Evolutionary conservation across 1,284 basidiomycete species (phyloP), one percentile per base, ranked within the genome.

Genomic region (Moniliella sp.): DNA sequence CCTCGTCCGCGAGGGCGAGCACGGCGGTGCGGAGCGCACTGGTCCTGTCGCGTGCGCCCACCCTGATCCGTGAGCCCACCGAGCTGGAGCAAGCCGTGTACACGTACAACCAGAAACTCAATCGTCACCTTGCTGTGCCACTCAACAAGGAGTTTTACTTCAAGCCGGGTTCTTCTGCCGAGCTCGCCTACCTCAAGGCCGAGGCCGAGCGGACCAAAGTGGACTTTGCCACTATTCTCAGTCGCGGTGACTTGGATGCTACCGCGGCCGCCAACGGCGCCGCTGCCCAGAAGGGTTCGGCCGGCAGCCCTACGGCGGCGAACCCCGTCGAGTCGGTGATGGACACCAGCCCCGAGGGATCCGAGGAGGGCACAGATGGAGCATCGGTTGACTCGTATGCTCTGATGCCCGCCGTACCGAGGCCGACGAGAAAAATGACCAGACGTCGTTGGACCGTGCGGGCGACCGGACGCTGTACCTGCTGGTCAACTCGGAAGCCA

Each of bases 141-240:
- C 76, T 83, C 61, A 76, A 81, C 11, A 70, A 73, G 35, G 75
- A 82, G 27, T 88, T 91, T 62, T 94, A 91, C 67, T 94, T 93
- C 69, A 86, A 86, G 62, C 74, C 76, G 37, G 86, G 84, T 1
- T 81, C 81, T 0, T 68, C 82, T 2, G 71, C 88, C 18, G 76
- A 86, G 57, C 74, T 74, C 26, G 71, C 76, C 30, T 93, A 84
- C 58, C 69, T 76, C 44, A 62, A 62, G 25, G 58, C 61, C 32
- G 70, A 74, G 48, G 36, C 48, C 5, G 39, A 47, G 15, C 32
- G 45, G 25, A 35, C 43, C 32, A 39, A 57, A 62, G 40, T 58
- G 15, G n/a, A n/a, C n/a, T n/a, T n/a, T n/a, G n/a, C n/a, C n/a
- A n/a, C n/a, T n/a, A n/a, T n/a, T n/a, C 32, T 40, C 4, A 14